phyloP scores from a whole-genome alignment of 2,329 filamentous ascomycete genomes.

The Hymenoscyphus linearis region DNA sequence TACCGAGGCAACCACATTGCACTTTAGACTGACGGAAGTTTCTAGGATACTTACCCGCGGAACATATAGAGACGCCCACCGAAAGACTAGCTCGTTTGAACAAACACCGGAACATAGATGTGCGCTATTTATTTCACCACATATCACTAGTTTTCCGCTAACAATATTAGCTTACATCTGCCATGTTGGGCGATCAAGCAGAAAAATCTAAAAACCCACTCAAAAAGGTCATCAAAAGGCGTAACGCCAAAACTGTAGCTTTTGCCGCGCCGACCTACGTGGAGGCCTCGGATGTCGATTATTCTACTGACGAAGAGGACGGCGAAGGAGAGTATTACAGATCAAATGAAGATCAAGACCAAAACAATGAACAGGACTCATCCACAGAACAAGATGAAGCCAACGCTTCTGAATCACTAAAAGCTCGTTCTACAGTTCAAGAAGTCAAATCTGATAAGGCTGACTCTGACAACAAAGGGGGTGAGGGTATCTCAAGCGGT shows the following conservation, averaged over 20 bases:
- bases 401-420: slow-evolving; percentile 33
- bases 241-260: slow-evolving; percentile 66
- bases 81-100: slow-evolving; percentile 90
- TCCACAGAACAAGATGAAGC: slow-evolving; percentile 34
- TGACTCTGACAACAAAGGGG: slow-evolving; percentile 18
- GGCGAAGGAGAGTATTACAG: slow-evolving; percentile 42
- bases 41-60: slow-evolving; percentile 86
- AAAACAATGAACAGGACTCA: slow-evolving; percentile 24
- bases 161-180: slow-evolving; percentile 53
- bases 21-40: not conserved
- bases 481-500: slow-evolving; percentile 16
- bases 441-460: slow-evolving; percentile 25
- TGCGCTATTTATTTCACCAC: slow-evolving; percentile 41
- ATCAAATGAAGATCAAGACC: slow-evolving; percentile 43
- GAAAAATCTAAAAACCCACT: slow-evolving; percentile 69
- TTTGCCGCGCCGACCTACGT: slow-evolving; percentile 68
- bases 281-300: slow-evolving; percentile 67
- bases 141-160: slow-evolving; percentile 6
- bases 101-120: slow-evolving; percentile 97
- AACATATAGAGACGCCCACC: slow-evolving; percentile 97
- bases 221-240: slow-evolving; percentile 66
- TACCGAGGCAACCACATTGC: not conserved
- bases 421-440: slow-evolving; percentile 36
- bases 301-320: slow-evolving; percentile 61
- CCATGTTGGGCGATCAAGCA: slow-evolving; percentile 65